phyloP scores from a whole-genome alignment of 139 green algal species.

The Chlorella sp. region DNA sequence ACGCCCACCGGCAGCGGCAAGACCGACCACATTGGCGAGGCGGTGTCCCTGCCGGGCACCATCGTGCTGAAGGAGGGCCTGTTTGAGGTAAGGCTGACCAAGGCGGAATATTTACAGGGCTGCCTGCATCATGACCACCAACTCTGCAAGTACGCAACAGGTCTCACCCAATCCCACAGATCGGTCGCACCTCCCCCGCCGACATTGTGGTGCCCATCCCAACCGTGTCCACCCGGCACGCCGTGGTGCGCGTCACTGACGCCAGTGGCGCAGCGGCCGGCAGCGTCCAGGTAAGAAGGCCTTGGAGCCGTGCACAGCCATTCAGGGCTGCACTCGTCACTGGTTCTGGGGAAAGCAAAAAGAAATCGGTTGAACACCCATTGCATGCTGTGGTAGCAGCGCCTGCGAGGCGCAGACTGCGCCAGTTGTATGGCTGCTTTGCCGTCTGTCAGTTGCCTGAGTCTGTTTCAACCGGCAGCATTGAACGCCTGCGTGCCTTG shows the following conservation, averaged over 20 bases:
- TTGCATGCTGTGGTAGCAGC: neutral
- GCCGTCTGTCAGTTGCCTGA: too few species aligned
- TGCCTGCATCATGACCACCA: too few species aligned
- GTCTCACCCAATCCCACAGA: too few species aligned
- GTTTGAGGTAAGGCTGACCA: too few species aligned
- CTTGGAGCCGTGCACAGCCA: too few species aligned
- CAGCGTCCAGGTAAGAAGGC: neutral
- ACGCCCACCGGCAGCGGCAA: constrained; percentile 43
- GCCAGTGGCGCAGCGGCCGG: neutral
- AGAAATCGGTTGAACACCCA: neutral
- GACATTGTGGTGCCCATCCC: constrained; percentile 61
- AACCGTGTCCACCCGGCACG: constrained; percentile 58
- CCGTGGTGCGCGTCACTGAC: constrained; percentile 49
- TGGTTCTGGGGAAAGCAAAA: too few species aligned
- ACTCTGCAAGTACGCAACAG: too few species aligned
- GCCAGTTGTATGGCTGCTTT: too few species aligned
- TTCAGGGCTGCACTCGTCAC: neutral
- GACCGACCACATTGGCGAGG: constrained; percentile 47
- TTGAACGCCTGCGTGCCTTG: too few species aligned
- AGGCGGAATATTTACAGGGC: too few species aligned
- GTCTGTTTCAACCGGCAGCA: too few species aligned
- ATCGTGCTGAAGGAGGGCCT: constrained; percentile 43
- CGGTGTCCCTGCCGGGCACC: constrained; percentile 38
- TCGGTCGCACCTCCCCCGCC: constrained; percentile 54
- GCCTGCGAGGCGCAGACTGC: too few species aligned